Conservation (phyloP, 371 early-diverging fungal genomes). For the Mortierella sp. region DNA sequence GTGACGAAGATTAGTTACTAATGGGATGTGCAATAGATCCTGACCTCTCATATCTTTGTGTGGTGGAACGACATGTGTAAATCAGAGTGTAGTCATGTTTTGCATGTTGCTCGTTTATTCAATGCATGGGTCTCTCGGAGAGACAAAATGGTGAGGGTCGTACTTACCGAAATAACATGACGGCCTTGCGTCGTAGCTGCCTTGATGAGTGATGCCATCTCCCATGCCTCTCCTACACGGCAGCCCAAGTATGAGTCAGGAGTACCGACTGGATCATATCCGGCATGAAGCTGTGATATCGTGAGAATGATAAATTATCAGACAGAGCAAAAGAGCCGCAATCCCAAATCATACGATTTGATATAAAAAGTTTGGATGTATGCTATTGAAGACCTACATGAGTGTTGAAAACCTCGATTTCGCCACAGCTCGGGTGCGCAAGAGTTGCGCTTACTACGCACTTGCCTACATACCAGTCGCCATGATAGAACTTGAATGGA, state of each 20-base stretch:
- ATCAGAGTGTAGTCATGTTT: too few relatives aligned
- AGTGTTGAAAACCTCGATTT: conserved; percentile 73
- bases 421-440: conserved; percentile 69
- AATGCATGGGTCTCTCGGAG: too few relatives aligned
- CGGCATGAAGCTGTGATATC: conserved; percentile 42
- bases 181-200: conserved; percentile 51
- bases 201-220: conserved; percentile 48
- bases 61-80: not conserved
- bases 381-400: conserved; percentile 62
- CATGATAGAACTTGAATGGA: conserved; percentile 69
- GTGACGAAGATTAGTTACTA: not conserved
- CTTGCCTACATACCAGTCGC: conserved; percentile 78
- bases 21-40: not conserved
- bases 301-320: not conserved
- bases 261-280: conserved; percentile 52
- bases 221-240: conserved; percentile 57
- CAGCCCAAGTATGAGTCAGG: conserved; percentile 50
- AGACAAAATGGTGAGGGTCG: not conserved
- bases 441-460: conserved; percentile 67
- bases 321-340: not conserved
- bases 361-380: not conserved
- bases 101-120: too few relatives aligned
- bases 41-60: not conserved
- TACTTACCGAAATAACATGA: conserved; percentile 58
- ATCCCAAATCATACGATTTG: not conserved